phyloP scores from a whole-genome alignment of 345 rosid genomes.

The Toxicodendron radicans region DNA sequence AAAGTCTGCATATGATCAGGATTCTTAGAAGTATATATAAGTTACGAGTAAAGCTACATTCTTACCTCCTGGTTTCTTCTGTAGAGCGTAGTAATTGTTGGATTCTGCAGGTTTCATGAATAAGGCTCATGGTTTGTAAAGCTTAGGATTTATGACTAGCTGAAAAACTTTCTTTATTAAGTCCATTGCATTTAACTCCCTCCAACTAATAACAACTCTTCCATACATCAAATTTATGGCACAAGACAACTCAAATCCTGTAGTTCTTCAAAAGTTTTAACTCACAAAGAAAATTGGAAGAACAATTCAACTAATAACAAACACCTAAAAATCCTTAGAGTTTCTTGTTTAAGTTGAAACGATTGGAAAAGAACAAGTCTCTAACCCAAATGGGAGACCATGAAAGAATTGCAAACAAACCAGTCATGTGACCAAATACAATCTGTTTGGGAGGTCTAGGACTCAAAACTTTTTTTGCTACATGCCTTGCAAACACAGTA shows the following conservation, averaged over 20 bases:
- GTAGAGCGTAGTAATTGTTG: neutral
- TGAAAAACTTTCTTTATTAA: neutral
- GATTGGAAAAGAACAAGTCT: constrained; percentile 51
- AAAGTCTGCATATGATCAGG: neutral
- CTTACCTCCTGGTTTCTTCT: neutral
- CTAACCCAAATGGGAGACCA: constrained; percentile 65
- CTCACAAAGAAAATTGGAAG: too few relatives aligned
- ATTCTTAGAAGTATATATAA: neutral
- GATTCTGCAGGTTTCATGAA: neutral
- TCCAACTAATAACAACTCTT: too few relatives aligned
- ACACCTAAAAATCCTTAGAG: constrained; percentile 17
- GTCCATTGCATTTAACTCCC: neutral
- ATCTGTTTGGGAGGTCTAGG: constrained; percentile 53
- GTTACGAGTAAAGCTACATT: neutral
- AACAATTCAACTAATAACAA: neutral
- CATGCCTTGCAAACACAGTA: constrained; percentile 47
- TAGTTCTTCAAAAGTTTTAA: too few relatives aligned
- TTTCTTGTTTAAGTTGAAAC: constrained; percentile 37
- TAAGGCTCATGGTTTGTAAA: neutral
- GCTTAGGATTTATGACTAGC: neutral
- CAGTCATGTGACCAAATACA: constrained; percentile 57
- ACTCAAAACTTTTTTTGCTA: constrained; percentile 52
- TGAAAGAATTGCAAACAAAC: constrained; percentile 51
- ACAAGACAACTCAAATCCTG: neutral
- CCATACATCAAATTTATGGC: neutral